A percentile compares a stretch with the other conserved stretches of the same genome.
These are phyloP conservation scores for Groenewaldozyma auringiensis DNA, from an alignment of 1,139 yeast genomes.

Conservation along the genomic window DNA sequence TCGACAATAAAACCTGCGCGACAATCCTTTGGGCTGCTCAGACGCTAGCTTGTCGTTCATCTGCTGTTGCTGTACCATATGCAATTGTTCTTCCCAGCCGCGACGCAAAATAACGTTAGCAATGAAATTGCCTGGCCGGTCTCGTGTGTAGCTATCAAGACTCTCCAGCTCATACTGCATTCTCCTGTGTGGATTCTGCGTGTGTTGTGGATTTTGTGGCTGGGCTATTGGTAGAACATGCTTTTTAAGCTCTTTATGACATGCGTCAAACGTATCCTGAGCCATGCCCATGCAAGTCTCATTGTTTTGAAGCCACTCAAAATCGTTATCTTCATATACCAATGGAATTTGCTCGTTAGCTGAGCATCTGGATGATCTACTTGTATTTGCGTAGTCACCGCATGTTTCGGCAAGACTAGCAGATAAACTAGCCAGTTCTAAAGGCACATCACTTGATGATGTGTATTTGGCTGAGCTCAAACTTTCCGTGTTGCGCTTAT, in stretches of 20 bases:
- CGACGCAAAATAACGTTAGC: neutral
- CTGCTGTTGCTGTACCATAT: neutral
- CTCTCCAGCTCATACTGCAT: neutral
- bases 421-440: neutral
- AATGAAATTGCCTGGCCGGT: slow-evolving; percentile 1
- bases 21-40: neutral
- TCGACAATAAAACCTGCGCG: neutral
- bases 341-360: neutral
- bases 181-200: neutral
- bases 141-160: neutral
- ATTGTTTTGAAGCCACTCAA: neutral
- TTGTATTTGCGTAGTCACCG: neutral
- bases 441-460: neutral
- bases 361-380: neutral
- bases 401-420: neutral
- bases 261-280: neutral
- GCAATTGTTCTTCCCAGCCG: slow-evolving; percentile 1
- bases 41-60: neutral
- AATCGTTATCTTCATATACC: neutral
- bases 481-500: neutral
- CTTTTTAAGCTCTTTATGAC: neutral
- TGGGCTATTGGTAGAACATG: neutral
- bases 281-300: neutral
- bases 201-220: no score
- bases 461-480: neutral